A percentile compares a stretch with the other conserved stretches of the same genome.
Evolutionary conservation across 176 grass and related monocot genomes (phyloP).

Genomic region (Triticum turgidum): DNA sequence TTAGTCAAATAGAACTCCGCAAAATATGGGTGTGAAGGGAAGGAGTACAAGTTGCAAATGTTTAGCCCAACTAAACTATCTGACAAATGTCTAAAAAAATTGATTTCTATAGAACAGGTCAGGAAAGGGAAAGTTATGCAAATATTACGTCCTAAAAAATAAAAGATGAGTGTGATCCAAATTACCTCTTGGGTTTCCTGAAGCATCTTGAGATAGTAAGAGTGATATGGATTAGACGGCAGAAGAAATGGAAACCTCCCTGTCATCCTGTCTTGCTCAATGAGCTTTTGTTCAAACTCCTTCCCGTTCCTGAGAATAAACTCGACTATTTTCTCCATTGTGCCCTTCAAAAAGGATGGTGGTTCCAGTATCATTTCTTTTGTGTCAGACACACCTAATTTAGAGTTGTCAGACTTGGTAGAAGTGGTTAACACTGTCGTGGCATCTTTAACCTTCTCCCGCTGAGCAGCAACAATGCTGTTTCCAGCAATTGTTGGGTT

Average conservation of each 20-base stretch:
- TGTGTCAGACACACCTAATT: slow-evolving; percentile 41
- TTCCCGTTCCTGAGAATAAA: slow-evolving; percentile 88
- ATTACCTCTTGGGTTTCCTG: slow-evolving; percentile 77
- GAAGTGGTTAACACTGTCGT: not conserved
- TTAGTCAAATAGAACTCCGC: not conserved
- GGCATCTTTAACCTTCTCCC: slow-evolving; percentile 44
- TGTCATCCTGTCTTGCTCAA: slow-evolving; percentile 79
- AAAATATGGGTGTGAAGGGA: not conserved
- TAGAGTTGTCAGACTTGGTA: slow-evolving; percentile 22
- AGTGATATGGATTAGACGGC: slow-evolving; percentile 73
- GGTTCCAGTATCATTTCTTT: slow-evolving; percentile 78
- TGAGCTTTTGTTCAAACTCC: slow-evolving; percentile 83
- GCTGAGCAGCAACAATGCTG: slow-evolving; percentile 27
- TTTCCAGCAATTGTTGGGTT: slow-evolving; percentile 40
- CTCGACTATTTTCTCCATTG: slow-evolving; percentile 94
- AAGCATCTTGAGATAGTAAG: slow-evolving; percentile 81
- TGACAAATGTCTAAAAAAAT: not conserved
- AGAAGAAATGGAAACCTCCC: slow-evolving; percentile 91
- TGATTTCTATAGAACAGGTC: not conserved
- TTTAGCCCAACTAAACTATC: not conserved
- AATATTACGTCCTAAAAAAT: slow-evolving; percentile 21
- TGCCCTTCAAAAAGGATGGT: slow-evolving; percentile 72
- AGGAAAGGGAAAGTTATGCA: not conserved
- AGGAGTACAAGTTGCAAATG: not conserved
- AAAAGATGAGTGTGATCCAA: slow-evolving; percentile 23